Base-by-base conservation (phyloP, 2,329 filamentous ascomycete genomes). In the Chaetomiaceae sp. region DNA sequence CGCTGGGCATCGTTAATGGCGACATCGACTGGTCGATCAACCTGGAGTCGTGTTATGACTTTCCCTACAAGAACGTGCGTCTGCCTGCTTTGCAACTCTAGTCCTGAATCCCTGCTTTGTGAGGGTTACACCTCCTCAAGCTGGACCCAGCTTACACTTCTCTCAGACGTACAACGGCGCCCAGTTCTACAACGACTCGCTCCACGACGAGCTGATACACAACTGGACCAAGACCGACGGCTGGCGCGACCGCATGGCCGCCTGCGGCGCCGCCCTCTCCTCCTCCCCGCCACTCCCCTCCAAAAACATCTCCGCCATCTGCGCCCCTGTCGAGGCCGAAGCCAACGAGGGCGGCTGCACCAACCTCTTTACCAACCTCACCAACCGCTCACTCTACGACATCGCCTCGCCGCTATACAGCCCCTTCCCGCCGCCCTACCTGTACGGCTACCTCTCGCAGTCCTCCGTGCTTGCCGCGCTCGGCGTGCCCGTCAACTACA, bases 401-500 rank as follows among this genome's bases (percentile, higher is more conserved):
- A 37, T 44, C 9, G 26, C 42, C 18, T 26, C 30, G 19, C 34
- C 42, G 2, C 8, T 24, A 18, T 8, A 18, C 18, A 24, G 32
- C 26, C 42, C 42, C 26, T 44, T 44, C 35, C 42, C 42, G 1
- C 18, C 42, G 11, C 34, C 42, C 4, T 34, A 38, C 42, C 26
- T 8, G 4, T 15, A 27, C 26, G 42, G 42, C 26, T 44, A 17
- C 20, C 35, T 44, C 3, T 10, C 35, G 11, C 27, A 20, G 9
- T 12, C 9, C 26, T 5, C 7, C 8, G n/a, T 38, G 14, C 42
- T 32, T 9, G 17, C 42, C 18, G 42, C 42, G 14, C 34, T 44
- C 12, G 42, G 42, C 8, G 42, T 44, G 2, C 42, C 42, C 17
- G 42, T 44, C 14, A 44, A 44, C 29, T 38, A 44, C 42, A 32